Evolutionary conservation across 1,139 yeast species (phyloP).

Genomic region (Pichia sp.): DNA sequence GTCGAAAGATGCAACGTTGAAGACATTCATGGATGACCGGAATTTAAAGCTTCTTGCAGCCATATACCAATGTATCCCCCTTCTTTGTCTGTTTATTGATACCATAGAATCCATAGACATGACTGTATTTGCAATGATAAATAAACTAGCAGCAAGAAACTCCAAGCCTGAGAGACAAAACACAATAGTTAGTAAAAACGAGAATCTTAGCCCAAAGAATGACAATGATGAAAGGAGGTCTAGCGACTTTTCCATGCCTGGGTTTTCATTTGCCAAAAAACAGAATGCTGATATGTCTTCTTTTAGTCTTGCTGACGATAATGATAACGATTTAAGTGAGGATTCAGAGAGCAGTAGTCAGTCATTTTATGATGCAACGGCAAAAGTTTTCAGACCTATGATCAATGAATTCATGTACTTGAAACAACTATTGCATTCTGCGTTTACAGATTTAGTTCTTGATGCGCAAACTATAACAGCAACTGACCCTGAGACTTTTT

Average conservation of each 20-base stretch:
- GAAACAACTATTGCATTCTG: conserved; percentile 71
- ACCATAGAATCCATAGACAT: conserved; percentile 59
- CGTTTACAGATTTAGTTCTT: conserved; percentile 56
- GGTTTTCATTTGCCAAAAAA: not conserved
- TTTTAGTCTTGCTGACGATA: conserved; percentile 3
- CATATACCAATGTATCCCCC: conserved; percentile 49
- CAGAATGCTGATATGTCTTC: not conserved
- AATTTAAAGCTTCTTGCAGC: conserved; percentile 51
- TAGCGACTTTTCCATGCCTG: not conserved
- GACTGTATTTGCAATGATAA: conserved; percentile 43
- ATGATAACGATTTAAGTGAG: conserved; percentile 9
- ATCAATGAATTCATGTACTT: conserved; percentile 69
- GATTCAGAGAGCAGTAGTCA: conserved; percentile 21
- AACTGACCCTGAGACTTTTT: conserved; percentile 69
- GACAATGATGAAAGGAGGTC: not conserved
- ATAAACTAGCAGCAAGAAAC: conserved; percentile 22
- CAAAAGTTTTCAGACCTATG: conserved; percentile 46
- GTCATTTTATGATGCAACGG: conserved; percentile 31
- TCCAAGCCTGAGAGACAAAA: conserved; percentile 17
- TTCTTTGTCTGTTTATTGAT: conserved; percentile 48
- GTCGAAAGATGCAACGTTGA: conserved; percentile 32
- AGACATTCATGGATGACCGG: conserved; percentile 39
- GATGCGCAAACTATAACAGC: conserved; percentile 68
- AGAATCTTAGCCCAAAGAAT: not conserved
- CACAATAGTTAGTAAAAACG: conserved; percentile 15